Base-by-base conservation (phyloP, 2,329 filamentous ascomycete genomes). In the Verticillium alfalfae region DNA sequence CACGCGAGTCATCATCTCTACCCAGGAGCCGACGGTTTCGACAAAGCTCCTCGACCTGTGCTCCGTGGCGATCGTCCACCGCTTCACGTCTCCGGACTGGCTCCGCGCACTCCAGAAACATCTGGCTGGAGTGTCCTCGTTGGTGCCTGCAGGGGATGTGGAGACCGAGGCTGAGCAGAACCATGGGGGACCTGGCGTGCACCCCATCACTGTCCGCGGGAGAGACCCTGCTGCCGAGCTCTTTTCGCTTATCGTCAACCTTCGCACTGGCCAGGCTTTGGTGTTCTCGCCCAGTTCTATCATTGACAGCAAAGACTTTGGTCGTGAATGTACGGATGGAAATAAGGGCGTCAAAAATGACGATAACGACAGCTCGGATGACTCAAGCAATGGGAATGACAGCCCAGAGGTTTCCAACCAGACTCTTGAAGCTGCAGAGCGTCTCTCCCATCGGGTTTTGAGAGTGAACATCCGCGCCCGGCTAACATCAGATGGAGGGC, bases 11-110 rank as follows among this genome's bases (percentile, higher is more conserved):
- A 70, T 94, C 52, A 87, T 94, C 37, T 87, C 89, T 0, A 94
- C 90, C 0, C 90, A 95, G 69, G 91, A 94, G 67, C 91, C 90
- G 0, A 91, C 88, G 0, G 80, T 93, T 4, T 88, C 87, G 0
- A 84, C 86, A 0, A 80, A 81, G 16, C 79, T 95, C 0, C 79
- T 94, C 0, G 89, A 92, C 60, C 77, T 94, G 0, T 92, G 88
- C 71, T 87, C 85, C 1, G 76, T 90, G n/a, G 89, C 86, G 0
- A 79, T 93, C 16, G 85, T 93, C 0, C 90, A 93, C 68, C 81
- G 88, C 0, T 93, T 93, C 71, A 86, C 80, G 0, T 74, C 71
- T 18, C 73, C 73, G 0, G 71, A 72, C 57, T 74, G 71, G 72
- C 66, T 74, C 18, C 63, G 58, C 2, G 63, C 68, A 13, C 66